phyloP scores from a whole-genome alignment of 805 yeast genomes.

The Myxozyma vanderwaltii region DNA sequence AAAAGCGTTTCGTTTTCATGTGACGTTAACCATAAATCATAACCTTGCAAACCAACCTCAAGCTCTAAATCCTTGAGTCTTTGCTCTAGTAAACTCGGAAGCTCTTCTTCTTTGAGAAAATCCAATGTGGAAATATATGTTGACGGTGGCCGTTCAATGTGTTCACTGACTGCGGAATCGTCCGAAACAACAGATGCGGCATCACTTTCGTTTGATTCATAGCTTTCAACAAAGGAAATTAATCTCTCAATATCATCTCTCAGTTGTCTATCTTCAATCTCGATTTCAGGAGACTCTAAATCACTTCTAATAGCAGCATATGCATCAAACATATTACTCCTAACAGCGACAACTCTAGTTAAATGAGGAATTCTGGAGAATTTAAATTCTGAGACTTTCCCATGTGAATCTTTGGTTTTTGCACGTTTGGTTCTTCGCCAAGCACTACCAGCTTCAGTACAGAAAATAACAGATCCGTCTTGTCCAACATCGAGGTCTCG shows the following conservation, averaged over 20 bases:
- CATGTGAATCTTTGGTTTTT: slow-evolving; percentile 23
- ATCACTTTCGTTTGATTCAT: slow-evolving; percentile 19
- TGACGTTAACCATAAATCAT: slow-evolving; percentile 25
- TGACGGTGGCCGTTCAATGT: slow-evolving; percentile 8
- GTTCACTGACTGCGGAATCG: background rate
- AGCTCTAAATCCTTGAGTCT: slow-evolving; percentile 18
- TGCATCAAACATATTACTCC: slow-evolving; percentile 66
- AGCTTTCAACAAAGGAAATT: slow-evolving; percentile 24
- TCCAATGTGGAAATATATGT: slow-evolving; percentile 9
- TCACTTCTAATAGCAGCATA: slow-evolving; percentile 72
- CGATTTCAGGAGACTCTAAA: slow-evolving; percentile 58
- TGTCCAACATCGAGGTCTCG: slow-evolving; percentile 66
- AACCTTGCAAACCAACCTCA: slow-evolving; percentile 8
- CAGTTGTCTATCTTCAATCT: slow-evolving; percentile 52
- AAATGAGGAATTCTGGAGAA: slow-evolving; percentile 56
- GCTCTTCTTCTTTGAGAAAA: slow-evolving; percentile 22
- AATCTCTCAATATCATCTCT: slow-evolving; percentile 56
- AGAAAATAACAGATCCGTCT: slow-evolving; percentile 69
- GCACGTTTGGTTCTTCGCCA: slow-evolving; percentile 42
- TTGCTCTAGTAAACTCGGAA: slow-evolving; percentile 22
- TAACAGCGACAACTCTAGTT: slow-evolving; percentile 62
- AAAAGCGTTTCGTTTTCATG: slow-evolving; percentile 28
- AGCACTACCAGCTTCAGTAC: slow-evolving; percentile 70
- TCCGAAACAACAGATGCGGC: slow-evolving; percentile 13
- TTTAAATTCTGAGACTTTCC: slow-evolving; percentile 43